Evolutionary conservation across 148 eudicot species (phyloP), one percentile per base, ranked within the genome.

Genomic region (Nepenthes mirabilis): DNA sequence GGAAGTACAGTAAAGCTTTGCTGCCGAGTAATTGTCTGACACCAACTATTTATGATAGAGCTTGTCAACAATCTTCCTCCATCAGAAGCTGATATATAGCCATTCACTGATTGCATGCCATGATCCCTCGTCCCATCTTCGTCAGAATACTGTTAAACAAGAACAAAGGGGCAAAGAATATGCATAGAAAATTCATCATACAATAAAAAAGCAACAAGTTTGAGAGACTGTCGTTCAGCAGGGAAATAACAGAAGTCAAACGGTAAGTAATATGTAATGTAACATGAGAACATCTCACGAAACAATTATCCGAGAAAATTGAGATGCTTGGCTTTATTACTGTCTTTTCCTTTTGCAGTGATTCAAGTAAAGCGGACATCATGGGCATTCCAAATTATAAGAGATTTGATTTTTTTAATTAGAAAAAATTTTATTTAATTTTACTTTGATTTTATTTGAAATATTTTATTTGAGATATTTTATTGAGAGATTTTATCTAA

Each of bases 81-180:
- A 23, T 64, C 73, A 64, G 53, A 52, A 61, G 56, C 43, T 58
- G 70, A 69, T 47, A 62, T 59, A 63, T 70, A 68, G 37, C 73
- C 79, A 63, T 71, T 70, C 58, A 37, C 52, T 32, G 68, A 58
- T 54, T 72, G 70, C 47, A 48, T 59, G 51, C 50, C 62, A 11
- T 67, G 69, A 67, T 80, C 61, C 57, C 73, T 63, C 36, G 47
- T 58, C 47, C 78, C 86, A 51, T 86, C 95, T 57, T 79, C 95
- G 59, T 86, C 99, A 61, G 87, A 94, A 65, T 67, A 63, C 99
- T 94, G 76, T 62, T n/a, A 63, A 62, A 66, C 63, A 66, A 45
- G 37, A 2, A 61, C 23, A 23, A 23, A 23, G 23, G 59, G 33
- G 43, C 14, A 36, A 33, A 36, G 14, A 59, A 63, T 40, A 56